Evolutionary conservation across 805 yeast species (phyloP).

Genomic region (Lipomyces sp.): DNA sequence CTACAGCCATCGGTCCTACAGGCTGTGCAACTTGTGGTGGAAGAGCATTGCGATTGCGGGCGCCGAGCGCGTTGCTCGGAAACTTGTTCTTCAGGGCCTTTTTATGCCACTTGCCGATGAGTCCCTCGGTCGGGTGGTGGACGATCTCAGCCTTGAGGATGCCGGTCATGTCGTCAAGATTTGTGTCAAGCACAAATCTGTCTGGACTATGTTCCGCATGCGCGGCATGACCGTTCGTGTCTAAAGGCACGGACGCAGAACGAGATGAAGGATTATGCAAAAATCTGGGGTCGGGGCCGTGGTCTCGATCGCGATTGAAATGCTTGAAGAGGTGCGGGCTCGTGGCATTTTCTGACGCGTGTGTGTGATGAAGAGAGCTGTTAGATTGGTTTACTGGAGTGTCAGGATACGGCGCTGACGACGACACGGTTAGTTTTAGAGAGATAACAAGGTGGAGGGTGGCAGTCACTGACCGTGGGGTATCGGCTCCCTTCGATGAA

Average conservation of each 20-base stretch:
- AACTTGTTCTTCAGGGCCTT: constrained; percentile 32
- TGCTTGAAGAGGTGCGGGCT: background rate
- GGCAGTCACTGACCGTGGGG: constrained; percentile 5
- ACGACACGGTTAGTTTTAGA: no score
- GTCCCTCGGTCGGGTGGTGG: constrained; percentile 4
- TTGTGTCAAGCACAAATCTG: constrained; percentile 42
- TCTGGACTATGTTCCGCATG: constrained; percentile 3
- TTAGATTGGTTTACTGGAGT: background rate
- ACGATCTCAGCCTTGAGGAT: constrained; percentile 39
- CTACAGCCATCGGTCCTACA: background rate
- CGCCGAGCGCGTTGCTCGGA: constrained; percentile 1
- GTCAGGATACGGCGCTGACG: background rate
- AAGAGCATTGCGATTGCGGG: background rate
- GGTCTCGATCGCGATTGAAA: background rate
- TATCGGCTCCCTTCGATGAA: constrained; percentile 9
- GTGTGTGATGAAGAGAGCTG: background rate
- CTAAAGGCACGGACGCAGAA: background rate
- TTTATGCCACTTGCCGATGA: constrained; percentile 28
- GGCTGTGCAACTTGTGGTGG: no score
- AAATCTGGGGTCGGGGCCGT: no score
- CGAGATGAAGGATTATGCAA: no score
- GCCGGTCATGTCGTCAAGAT: constrained; percentile 51
- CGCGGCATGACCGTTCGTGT: background rate
- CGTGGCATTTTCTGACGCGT: background rate
- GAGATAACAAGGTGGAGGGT: no score